Evolutionary conservation across 345 rosid genomes (phyloP), one percentile per base, ranked within the genome.

Genomic region (Gynandropsis gynandra): DNA sequence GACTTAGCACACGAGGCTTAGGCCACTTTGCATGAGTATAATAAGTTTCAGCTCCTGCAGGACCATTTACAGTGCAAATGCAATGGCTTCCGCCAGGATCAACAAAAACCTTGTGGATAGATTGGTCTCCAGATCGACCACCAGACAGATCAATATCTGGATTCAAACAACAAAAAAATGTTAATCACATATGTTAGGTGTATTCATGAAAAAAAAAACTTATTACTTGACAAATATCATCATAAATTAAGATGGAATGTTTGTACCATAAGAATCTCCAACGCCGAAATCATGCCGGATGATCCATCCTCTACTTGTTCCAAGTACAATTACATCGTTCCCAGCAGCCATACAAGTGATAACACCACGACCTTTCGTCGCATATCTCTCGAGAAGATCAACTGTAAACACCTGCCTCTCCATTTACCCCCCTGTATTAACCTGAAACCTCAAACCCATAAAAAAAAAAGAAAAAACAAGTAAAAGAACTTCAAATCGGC

Each of bases 11-110:
- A 34, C 97, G 98, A 2, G 98, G 94, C 78, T 80, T 92, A 61
- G 50, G 83, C 98, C 98, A 92, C 73, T 80, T 92, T 1, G 95
- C 95, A 67, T 92, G 98, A 53, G 79, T 78, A 27, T 92, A 92
- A 64, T 72, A 92, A 27, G 94, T 85, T 24, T 92, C 98, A 17
- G 94, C 82, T 47, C 97, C 95, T 16, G 88, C 95, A 57, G 58
- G 62, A 16, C 98, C 98, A 52, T 70, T 71, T 0, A 92, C 77
- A 5, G 90, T 85, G 41, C 95, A 86, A 59, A 92, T 71, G 54
- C 98, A 92, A 43, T 92, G 98, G 65, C 95, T 81, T 20, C 98
- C 98, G 10, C 97, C 97, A 47, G 98, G 98, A 72, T 92, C 97
- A 50, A 87, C 90, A 66, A 87, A 92, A 63, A 85, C 94, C 70